Conservation (phyloP, 2,329 filamentous ascomycete species). For the Alternaria brassicicola region DNA sequence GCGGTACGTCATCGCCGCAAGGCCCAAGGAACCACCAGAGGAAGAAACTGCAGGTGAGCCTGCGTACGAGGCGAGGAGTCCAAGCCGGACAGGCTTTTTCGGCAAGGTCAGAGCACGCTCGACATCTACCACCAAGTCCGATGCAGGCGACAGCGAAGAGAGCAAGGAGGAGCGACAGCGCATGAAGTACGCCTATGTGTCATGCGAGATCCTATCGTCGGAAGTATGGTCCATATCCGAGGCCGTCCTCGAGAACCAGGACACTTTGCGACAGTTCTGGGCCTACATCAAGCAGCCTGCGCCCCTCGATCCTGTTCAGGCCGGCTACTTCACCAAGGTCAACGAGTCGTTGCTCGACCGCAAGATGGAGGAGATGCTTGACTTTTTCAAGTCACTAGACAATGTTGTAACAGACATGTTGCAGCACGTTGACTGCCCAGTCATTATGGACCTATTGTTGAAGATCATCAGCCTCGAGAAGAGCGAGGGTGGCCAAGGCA, state of each 20-base stretch:
- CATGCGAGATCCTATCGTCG: constrained; percentile 90
- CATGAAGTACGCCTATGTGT: constrained; percentile 90
- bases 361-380: constrained; percentile 97
- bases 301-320: constrained; percentile 89
- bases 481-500: constrained; percentile 85
- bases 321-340: constrained; percentile 98
- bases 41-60: constrained; percentile 53
- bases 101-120: constrained; percentile 54
- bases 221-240: constrained; percentile 98
- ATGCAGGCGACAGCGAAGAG: constrained; percentile 53
- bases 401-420: constrained; percentile 84
- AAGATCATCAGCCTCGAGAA: constrained; percentile 98
- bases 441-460: constrained; percentile 96
- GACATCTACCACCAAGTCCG: constrained; percentile 51
- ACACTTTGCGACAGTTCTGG: constrained; percentile 86
- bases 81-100: constrained; percentile 53
- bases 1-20: constrained; percentile 87
- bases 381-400: constrained; percentile 82
- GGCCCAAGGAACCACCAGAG: constrained; percentile 52
- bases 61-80: constrained; percentile 47
- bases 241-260: constrained; percentile 82
- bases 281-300: constrained; percentile 82
- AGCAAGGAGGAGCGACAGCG: constrained; percentile 89
- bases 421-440: constrained; percentile 92
- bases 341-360: constrained; percentile 97